phyloP scores from a whole-genome alignment of 2,329 filamentous ascomycete species.

The Orbilia oligospora region DNA sequence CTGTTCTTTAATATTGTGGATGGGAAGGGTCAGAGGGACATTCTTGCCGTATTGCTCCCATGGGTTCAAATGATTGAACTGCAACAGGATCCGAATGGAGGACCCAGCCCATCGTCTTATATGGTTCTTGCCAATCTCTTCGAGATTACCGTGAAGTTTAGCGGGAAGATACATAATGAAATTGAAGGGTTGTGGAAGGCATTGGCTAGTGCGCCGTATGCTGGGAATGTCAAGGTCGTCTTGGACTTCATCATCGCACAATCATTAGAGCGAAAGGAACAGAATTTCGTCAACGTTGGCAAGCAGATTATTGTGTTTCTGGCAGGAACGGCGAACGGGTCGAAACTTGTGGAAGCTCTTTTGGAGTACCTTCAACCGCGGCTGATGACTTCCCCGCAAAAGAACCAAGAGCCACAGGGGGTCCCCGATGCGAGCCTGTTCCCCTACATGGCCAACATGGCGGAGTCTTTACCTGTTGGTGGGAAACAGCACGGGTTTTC shows the following conservation, averaged over 20 bases:
- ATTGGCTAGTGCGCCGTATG: constrained; percentile 90
- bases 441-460: constrained; percentile 90
- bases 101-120: constrained; percentile 90
- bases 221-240: constrained; percentile 92
- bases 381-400: constrained; percentile 92
- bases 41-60: constrained; percentile 92
- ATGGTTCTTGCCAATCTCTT: constrained; percentile 94
- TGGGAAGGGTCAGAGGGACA: constrained; percentile 87
- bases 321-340: constrained; percentile 85
- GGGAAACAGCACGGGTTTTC: constrained; percentile 95
- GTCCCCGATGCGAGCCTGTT: constrained; percentile 81
- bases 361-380: constrained; percentile 91
- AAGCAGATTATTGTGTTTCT: constrained; percentile 98
- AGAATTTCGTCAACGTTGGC: constrained; percentile 97
- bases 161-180: constrained; percentile 90
- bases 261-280: constrained; percentile 92
- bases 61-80: constrained; percentile 97
- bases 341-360: constrained; percentile 94
- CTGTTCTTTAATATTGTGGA: constrained; percentile 90
- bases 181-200: constrained; percentile 98
- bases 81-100: constrained; percentile 90
- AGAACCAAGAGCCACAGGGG: constrained; percentile 77
- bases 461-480: constrained; percentile 82
- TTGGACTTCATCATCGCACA: constrained; percentile 96
- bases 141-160: constrained; percentile 94